Evolutionary conservation across 73 alveolate species (phyloP), one percentile per base, ranked within the genome.

Genomic region (Breviolum minutum): DNA sequence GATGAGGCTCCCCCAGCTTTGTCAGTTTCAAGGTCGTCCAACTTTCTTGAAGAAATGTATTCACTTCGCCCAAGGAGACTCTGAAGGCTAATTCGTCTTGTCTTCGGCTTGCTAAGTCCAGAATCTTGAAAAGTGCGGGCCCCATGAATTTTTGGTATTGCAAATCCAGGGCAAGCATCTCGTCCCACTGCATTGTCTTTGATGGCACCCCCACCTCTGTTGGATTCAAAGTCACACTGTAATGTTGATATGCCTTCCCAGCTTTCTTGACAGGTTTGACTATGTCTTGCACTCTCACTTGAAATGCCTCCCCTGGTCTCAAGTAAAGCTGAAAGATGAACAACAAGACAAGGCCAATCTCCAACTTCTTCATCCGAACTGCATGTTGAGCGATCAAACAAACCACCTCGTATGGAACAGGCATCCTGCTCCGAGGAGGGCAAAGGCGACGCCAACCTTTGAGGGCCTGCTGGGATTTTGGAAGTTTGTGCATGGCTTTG

Each of bases 161-260:
- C 81, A 86, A 17, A 64, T 86, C 95, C 32, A 63, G 64, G 32
- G 40, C 9, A 14, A 86, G 8, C 81, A 62, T 63, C 81, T 86
- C 95, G 95, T 86, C 95, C 81, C 77, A 86, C 81, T 86, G 81
- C 30, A n/a, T 27, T 8, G 95, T 87, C 61, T 87, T 87, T 19
- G 82, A 87, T 7, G 84, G 81, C 54, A 70, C 60, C 64, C 88
- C 97, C 88, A 40, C 27, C 40, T 90, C 97, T 29, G 76, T 26
- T 7, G 97, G 88, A 22, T 71, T 87, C 64, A 90, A 20, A 70
- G 73, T 62, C 2, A 87, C 22, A 11, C 84, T 68, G 29, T 32
- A 87, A 9, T 87, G 64, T 69, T 6, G 14, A 69, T 30, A 87
- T 0, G 26, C 60, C 27, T 68, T 68, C 48, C 17, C 40, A 32